Evolutionary conservation across 805 yeast species (phyloP), one percentile per base, ranked within the genome.

Genomic region (Nematodospora valgi): DNA sequence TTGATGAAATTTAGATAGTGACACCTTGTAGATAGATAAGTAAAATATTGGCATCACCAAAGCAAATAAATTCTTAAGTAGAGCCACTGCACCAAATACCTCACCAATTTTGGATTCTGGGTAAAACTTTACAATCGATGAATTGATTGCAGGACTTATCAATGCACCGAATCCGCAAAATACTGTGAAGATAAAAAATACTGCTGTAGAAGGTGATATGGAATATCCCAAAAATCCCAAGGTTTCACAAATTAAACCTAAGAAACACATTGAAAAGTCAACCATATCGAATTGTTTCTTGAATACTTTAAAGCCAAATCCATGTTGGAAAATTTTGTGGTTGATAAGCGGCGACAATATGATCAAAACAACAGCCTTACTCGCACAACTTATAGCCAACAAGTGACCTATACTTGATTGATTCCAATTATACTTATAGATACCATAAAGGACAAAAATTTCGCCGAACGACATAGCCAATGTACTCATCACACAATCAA

Each of bases 71-170:
- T 76, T 80, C 49, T 78, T 75, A 12, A 81, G 51, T 32, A 83
- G 52, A 0, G 86, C 76, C 28, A 82, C 54, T 0, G 82, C 86
- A 7, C 91, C 88, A 58, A 82, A 82, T 12, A 80, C 64, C 53
- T 82, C 87, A 12, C 94, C 94, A 4, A 76, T 68, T 41, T 71
- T 70, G 10, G 71, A 66, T 26, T 76, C 76, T 1, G 77, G 75
- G 41, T 70, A 74, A 52, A 79, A 78, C 52, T 84, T 84, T 35
- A 79, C 67, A 8, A 82, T 57, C 1, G 83, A 45, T 0, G 82
- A 68, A 47, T 76, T 81, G 8, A 81, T 43, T 0, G 80, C 67
- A 1, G 93, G 91, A 1, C 75, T 60, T 1, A 69, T 62, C 4
- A 78, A 37, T 0, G 79, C 61, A 1, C 79, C 75, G 26, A 80